A percentile compares a stretch with the other conserved stretches of the same genome.
Evolutionary conservation across 2,329 filamentous ascomycete genomes (phyloP).

Genomic region (Fusarium penzigii): DNA sequence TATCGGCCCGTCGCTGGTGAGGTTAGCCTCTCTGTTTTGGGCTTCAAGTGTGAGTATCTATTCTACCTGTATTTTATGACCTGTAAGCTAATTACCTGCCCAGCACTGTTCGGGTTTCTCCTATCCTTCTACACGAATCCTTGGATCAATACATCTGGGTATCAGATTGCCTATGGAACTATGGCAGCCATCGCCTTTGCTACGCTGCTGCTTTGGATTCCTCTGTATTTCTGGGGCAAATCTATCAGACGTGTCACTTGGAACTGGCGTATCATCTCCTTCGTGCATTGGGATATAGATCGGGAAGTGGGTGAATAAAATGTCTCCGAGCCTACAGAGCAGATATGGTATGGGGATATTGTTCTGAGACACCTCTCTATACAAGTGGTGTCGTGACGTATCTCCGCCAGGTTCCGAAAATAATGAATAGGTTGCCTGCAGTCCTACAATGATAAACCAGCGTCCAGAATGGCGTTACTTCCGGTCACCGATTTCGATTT

Average conservation of each 20-base stretch:
- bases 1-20: conserved; percentile 61
- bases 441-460: conserved; percentile 2
- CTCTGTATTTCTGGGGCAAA: conserved; percentile 55
- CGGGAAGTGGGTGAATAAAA: conserved; percentile 55
- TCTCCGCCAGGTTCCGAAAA: not conserved
- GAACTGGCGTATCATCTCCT: conserved; percentile 48
- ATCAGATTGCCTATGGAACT: conserved; percentile 52
- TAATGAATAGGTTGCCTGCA: not conserved
- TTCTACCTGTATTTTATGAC: not conserved
- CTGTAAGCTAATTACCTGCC: conserved; percentile 6
- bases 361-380: not conserved
- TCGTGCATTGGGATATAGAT: conserved; percentile 52
- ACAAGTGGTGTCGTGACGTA: not conserved
- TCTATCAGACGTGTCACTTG: conserved; percentile 47
- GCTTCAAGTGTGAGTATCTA: conserved; percentile 51
- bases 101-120: conserved; percentile 57
- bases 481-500: conserved; percentile 52
- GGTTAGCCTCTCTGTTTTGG: conserved; percentile 52
- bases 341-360: not conserved
- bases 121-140: conserved; percentile 62
- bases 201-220: conserved; percentile 49
- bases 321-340: not conserved
- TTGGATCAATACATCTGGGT: conserved; percentile 54
- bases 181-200: conserved; percentile 56
- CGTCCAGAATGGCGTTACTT: conserved; percentile 52